Conservation (phyloP, 2,329 filamentous ascomycete species). For the Calonectria pseudoturangicola region DNA sequence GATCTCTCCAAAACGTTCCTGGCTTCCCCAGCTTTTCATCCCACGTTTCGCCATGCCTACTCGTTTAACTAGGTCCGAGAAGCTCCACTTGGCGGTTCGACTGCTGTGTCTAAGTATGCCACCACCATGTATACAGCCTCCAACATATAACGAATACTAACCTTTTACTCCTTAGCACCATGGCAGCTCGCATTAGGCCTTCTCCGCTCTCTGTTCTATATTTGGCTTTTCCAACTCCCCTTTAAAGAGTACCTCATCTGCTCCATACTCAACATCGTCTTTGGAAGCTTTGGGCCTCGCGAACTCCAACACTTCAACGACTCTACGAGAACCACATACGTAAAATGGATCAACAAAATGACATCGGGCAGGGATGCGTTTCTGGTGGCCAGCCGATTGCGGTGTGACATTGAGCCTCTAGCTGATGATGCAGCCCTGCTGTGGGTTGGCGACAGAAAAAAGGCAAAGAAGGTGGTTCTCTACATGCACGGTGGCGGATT, state of each 20-base stretch:
- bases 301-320: conserved; percentile 20
- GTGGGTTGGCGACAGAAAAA: conserved; percentile 15
- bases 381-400: background rate
- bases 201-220: conserved; percentile 7
- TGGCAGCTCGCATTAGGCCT: conserved; percentile 6
- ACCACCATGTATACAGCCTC: background rate
- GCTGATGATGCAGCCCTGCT: conserved; percentile 33
- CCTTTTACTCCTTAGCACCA: background rate
- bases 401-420: conserved; percentile 50
- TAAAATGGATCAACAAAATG: conserved; percentile 24
- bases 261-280: conserved; percentile 2
- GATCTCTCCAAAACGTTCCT: too few species aligned
- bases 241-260: background rate
- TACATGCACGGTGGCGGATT: conserved; percentile 24
- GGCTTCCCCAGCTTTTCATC: background rate
- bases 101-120: conserved; percentile 2
- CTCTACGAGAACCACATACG: background rate
- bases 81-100: conserved; percentile 4
- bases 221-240: background rate
- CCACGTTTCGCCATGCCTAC: conserved; percentile 3
- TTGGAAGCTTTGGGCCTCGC: background rate
- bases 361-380: background rate
- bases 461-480: conserved; percentile 11
- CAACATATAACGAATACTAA: background rate
- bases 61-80: conserved; percentile 11